Conservation (phyloP, 108 stramenopile species). For the Pelagomonas calceolata region DNA sequence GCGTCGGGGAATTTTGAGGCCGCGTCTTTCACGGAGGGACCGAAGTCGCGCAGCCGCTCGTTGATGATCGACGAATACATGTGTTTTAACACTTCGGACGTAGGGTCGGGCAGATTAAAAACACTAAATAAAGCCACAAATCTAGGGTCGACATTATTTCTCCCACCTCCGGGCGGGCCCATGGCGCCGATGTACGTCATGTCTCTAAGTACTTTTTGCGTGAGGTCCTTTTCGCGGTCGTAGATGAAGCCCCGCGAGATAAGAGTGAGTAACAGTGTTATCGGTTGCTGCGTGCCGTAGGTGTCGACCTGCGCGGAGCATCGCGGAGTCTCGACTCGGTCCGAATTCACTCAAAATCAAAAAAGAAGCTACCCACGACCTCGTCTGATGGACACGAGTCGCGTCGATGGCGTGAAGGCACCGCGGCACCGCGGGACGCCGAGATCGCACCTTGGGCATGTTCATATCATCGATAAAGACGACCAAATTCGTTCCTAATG, state of each 20-base stretch:
- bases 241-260: conserved; percentile 45
- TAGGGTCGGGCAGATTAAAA: conserved; percentile 52
- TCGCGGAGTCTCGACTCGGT: too few species aligned
- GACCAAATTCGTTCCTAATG: conserved; percentile 43
- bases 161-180: conserved; percentile 60
- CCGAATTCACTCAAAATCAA: too few species aligned
- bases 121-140: conserved; percentile 54
- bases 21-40: conserved; percentile 26
- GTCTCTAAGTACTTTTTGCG: conserved; percentile 44
- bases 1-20: conserved; percentile 33
- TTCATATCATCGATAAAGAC: conserved; percentile 64
- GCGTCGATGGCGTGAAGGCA: too few species aligned
- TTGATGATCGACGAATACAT: conserved; percentile 48
- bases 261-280: conserved; percentile 47
- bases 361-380: too few species aligned
- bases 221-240: conserved; percentile 54
- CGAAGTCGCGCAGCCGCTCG: conserved; percentile 7
- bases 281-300: conserved; percentile 63
- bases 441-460: conserved; percentile 54
- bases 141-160: conserved; percentile 56
- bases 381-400: too few species aligned
- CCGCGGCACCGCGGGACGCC: too few species aligned
- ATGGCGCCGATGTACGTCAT: conserved; percentile 55
- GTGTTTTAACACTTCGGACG: conserved; percentile 27
- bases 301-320: conserved; percentile 44